Conservation (phyloP, 306 rosid genomes). For the Casuarina equisetifolia region DNA sequence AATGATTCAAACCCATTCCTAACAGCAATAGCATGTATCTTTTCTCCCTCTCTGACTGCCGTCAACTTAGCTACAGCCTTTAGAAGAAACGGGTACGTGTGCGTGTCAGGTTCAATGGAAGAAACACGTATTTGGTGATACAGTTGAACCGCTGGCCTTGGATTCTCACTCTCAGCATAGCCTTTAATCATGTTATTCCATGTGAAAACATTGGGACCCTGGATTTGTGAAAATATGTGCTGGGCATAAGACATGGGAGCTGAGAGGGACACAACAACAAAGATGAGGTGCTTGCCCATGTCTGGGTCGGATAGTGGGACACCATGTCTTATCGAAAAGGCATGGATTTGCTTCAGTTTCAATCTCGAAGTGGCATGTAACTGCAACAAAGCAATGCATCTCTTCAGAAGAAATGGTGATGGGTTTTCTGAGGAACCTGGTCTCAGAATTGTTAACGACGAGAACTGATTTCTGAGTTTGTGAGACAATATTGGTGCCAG, state of each 20-base stretch:
- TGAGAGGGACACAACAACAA: slow-evolving; percentile 47
- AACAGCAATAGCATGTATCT: slow-evolving; percentile 40
- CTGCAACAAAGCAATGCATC: slow-evolving; percentile 52
- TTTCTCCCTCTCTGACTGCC: slow-evolving; percentile 46
- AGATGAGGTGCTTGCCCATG: slow-evolving; percentile 52
- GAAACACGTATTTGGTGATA: slow-evolving; percentile 36
- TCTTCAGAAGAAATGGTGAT: slow-evolving; percentile 29
- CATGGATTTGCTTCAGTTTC: slow-evolving; percentile 53
- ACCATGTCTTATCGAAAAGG: slow-evolving; percentile 49
- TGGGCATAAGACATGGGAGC: slow-evolving; percentile 53
- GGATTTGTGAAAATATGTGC: slow-evolving; percentile 28
- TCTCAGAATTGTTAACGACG: neutral
- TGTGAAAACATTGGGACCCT: slow-evolving; percentile 43
- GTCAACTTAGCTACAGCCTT: slow-evolving; percentile 49
- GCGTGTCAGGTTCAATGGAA: slow-evolving; percentile 48
- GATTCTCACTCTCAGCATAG: slow-evolving; percentile 39
- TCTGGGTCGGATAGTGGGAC: slow-evolving; percentile 45
- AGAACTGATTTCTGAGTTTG: slow-evolving; percentile 12
- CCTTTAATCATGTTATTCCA: slow-evolving; percentile 63
- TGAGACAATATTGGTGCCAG: neutral
- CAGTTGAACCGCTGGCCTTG: slow-evolving; percentile 32
- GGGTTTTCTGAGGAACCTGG: slow-evolving; percentile 29
- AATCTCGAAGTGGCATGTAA: slow-evolving; percentile 42
- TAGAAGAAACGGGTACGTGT: slow-evolving; percentile 60
- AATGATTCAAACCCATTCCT: slow-evolving; percentile 52